A percentile compares a stretch with the other conserved stretches of the same genome.
Evolutionary conservation across 2,329 filamentous ascomycete species (phyloP).

Genomic region (Hypoxylon sp.): DNA sequence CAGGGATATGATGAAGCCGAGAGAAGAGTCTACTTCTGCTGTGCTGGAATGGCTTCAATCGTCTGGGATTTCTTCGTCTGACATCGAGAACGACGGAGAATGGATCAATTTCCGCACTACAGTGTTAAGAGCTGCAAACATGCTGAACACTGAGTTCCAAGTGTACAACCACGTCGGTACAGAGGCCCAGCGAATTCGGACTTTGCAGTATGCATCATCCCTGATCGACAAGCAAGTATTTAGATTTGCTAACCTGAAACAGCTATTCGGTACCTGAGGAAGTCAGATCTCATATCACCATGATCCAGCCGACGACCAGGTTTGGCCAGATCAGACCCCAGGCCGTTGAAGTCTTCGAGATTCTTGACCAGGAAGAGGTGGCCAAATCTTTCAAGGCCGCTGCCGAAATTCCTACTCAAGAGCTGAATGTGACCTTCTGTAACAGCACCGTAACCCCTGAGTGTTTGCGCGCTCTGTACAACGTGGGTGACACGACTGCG

Average conservation of each 20-base stretch:
- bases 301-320: slow-evolving; percentile 76
- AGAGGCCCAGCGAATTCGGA: slow-evolving; percentile 64
- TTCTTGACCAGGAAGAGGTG: slow-evolving; percentile 50
- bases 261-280: slow-evolving; percentile 73
- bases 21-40: slow-evolving; percentile 60
- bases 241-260: slow-evolving; percentile 29
- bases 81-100: slow-evolving; percentile 61
- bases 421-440: slow-evolving; percentile 54
- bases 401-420: slow-evolving; percentile 34
- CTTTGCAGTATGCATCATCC: slow-evolving; percentile 50
- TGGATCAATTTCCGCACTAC: slow-evolving; percentile 73
- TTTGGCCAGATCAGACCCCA: slow-evolving; percentile 68
- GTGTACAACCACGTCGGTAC: slow-evolving; percentile 65
- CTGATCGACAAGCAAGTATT: slow-evolving; percentile 14
- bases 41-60: slow-evolving; percentile 70
- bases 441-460: slow-evolving; percentile 61
- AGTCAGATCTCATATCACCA: slow-evolving; percentile 68
- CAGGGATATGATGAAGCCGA: slow-evolving; percentile 50
- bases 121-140: slow-evolving; percentile 65
- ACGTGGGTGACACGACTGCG: slow-evolving; percentile 59
- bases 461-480: slow-evolving; percentile 66
- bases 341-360: slow-evolving; percentile 58
- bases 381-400: slow-evolving; percentile 35
- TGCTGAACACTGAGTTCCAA: slow-evolving; percentile 71
- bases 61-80: slow-evolving; percentile 65